Evolutionary conservation across 2,329 filamentous ascomycete genomes (phyloP), one percentile per base, ranked within the genome.

Genomic region (Paecilomyces variotii): DNA sequence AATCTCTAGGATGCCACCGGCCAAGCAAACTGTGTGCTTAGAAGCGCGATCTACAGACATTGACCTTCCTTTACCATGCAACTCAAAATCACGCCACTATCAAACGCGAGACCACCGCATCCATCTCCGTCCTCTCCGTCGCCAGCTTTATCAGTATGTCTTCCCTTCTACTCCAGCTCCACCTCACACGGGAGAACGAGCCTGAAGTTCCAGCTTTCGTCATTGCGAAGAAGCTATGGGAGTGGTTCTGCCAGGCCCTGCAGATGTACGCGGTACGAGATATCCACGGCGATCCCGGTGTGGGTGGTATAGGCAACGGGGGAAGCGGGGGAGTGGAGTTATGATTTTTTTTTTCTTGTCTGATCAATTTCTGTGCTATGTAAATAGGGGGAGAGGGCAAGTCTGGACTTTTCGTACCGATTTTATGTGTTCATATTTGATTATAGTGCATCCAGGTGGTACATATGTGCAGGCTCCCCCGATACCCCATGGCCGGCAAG

Each of bases 71-170:
- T 64, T 91, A 92, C 74, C 88, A 91, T 71, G 79, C 88, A 61
- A 90, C 87, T 12, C 87, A 91, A 72, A 86, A 88, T 65, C 88
- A 88, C 68, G 88, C 90, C 70, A 90, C 86, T 67, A 91, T 91
- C 66, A 85, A 87, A 68, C 90, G 89, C 68, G 88, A 91, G 76
- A 91, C 88, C 0, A 85, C 86, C 53, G 87, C 87, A 9, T 89
- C 87, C n/a, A 82, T 91, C 62, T 85, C 86, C 64, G 86, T 91
- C 63, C 89, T 91, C 69, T 90, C 87, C 56, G 84, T 89, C 62
- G 86, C 87, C 39, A 89, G 86, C 74, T 91, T 89, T 74, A 81
- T 90, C 66, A 90, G 84, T 74, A 89, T 91, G 85, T 82, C 85
- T 56, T 82, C 83, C 10, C 74, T 91, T 55, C 78, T 91, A 24